phyloP scores from a whole-genome alignment of 352 stramenopile genomes.

The Thraustotheca clavata region DNA sequence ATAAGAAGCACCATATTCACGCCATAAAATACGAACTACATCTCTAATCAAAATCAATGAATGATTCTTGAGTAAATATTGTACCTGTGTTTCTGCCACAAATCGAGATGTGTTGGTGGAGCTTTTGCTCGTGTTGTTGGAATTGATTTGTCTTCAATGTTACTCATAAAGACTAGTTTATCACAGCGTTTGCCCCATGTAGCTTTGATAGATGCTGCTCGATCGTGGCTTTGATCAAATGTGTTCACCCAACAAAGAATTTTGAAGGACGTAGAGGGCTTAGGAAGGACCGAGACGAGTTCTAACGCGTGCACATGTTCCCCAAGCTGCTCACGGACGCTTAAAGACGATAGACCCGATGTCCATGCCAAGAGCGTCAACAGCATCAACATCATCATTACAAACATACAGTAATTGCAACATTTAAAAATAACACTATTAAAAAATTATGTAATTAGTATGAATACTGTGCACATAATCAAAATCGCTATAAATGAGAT shows the following conservation, averaged over 20 bases:
- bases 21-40: conserved; percentile 59
- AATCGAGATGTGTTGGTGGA: conserved; percentile 55
- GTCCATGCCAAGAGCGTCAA: conserved; percentile 6
- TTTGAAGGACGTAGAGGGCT: conserved; percentile 24
- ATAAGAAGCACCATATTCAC: conserved; percentile 54
- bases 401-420: not conserved
- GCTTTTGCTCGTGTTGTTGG: conserved; percentile 56
- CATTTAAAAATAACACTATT: too few species aligned
- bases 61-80: not conserved
- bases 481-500: too few species aligned
- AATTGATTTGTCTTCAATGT: conserved; percentile 50
- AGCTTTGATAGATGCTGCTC: conserved; percentile 39
- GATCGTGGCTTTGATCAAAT: conserved; percentile 64
- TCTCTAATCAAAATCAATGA: conserved; percentile 22
- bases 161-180: conserved; percentile 85
- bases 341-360: not conserved
- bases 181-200: conserved; percentile 77
- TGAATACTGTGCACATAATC: too few species aligned
- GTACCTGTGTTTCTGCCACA: conserved; percentile 76
- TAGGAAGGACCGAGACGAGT: conserved; percentile 49
- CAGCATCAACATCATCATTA: not conserved
- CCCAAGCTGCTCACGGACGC: conserved; percentile 31
- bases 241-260: conserved; percentile 84
- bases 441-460: too few species aligned
- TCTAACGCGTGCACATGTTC: conserved; percentile 60